Percentiles rank a stretch among this genome's conserved stretches.
Conservation (phyloP, 164 flowering plant genomes). For the Aristolochia contorta region DNA sequence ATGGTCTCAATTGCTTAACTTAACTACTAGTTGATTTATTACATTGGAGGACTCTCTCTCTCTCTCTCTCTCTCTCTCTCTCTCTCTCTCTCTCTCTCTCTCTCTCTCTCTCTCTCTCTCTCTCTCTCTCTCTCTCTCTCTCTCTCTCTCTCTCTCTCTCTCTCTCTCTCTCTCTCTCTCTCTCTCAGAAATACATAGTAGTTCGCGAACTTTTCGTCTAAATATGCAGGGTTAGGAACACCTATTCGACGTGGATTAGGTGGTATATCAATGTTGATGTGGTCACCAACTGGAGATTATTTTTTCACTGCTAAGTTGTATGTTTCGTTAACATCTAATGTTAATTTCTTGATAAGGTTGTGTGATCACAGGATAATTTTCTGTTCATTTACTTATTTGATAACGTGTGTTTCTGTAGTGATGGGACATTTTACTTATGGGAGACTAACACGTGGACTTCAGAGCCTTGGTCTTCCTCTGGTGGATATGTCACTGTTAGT, state of each 20-base stretch:
- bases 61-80: no score
- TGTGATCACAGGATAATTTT: not conserved
- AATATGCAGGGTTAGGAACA: conserved; percentile 57
- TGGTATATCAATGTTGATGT: conserved; percentile 75
- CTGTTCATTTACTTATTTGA: not conserved
- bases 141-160: no score
- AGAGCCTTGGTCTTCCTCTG: conserved; percentile 87
- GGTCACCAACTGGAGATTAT: conserved; percentile 98
- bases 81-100: no score
- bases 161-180: no score
- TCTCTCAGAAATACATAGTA: not conserved
- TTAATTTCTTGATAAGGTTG: not conserved
- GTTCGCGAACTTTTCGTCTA: not conserved
- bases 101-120: no score
- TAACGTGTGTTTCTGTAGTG: conserved; percentile 36
- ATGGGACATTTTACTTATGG: conserved; percentile 97
- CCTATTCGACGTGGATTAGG: conserved; percentile 96
- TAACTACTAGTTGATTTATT: no score
- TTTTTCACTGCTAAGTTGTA: conserved; percentile 88
- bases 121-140: no score
- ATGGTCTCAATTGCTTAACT: no score
- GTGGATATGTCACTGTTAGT: conserved; percentile 83
- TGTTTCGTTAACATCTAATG: conserved; percentile 5
- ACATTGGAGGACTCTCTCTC: no score
- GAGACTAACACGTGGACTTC: conserved; percentile 99